Percentiles rank a stretch among this genome's conserved stretches.
phyloP scores from a whole-genome alignment of 2,329 filamentous ascomycete genomes.

The Sporothrix inflata region DNA sequence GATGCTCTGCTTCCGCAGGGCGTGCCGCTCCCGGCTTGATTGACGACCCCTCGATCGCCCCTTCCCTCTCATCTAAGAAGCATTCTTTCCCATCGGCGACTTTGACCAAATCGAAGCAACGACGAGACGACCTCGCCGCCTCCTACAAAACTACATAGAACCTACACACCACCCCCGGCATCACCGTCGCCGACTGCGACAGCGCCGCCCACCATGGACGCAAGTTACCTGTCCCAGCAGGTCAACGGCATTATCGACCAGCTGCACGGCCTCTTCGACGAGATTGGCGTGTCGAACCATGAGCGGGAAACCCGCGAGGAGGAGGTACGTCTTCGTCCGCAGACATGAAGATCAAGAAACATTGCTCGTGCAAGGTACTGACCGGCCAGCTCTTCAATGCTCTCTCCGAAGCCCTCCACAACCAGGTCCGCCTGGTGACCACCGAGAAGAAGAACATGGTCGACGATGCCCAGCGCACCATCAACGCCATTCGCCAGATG shows the following conservation, averaged over 20 bases:
- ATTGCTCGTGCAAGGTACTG: neutral
- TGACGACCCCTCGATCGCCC: conserved; percentile 24
- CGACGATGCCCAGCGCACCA: conserved; percentile 85
- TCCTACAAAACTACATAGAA: neutral
- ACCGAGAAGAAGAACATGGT: conserved; percentile 87
- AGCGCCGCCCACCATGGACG: conserved; percentile 67
- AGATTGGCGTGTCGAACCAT: conserved; percentile 93
- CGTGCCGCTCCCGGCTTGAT: conserved; percentile 30
- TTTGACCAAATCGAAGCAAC: neutral
- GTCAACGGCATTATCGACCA: conserved; percentile 92
- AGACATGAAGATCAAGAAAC: neutral
- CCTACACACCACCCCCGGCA: neutral
- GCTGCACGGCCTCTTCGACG: conserved; percentile 92
- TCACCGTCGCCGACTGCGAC: neutral
- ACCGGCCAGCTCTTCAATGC: conserved; percentile 77
- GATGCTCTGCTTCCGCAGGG: conserved; percentile 32
- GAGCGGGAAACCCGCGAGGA: conserved; percentile 88
- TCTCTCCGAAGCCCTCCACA: conserved; percentile 87
- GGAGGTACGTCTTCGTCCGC: conserved; percentile 63
- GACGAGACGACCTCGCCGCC: neutral
- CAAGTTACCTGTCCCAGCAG: conserved; percentile 90
- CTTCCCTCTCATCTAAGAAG: neutral
- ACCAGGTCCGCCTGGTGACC: conserved; percentile 82
- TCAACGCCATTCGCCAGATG: conserved; percentile 90
- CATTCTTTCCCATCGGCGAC: neutral